Evolutionary conservation across 176 grass and related monocot genomes (phyloP).

Genomic region (Lolium perenne): DNA sequence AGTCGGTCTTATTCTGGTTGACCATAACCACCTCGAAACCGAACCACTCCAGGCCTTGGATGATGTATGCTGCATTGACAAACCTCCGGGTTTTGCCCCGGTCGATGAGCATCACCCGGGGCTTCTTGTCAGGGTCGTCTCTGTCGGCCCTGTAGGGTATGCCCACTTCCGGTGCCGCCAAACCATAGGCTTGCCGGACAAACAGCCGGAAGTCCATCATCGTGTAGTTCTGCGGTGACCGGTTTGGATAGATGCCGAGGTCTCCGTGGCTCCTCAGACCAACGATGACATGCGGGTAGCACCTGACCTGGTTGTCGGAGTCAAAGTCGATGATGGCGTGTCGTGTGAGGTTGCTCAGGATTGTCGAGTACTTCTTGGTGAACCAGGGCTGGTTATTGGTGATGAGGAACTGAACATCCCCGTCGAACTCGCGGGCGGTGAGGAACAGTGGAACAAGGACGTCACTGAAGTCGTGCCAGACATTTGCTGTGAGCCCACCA

Average conservation of each 20-base stretch:
- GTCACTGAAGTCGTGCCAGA: constrained; percentile 78
- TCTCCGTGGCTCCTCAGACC: constrained; percentile 72
- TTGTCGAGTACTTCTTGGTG: constrained; percentile 57
- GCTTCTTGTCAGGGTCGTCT: constrained; percentile 60
- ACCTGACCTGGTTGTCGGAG: constrained; percentile 52
- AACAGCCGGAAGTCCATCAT: constrained; percentile 73
- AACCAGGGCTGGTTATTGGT: constrained; percentile 65
- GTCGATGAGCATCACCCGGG: constrained; percentile 69
- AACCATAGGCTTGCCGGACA: constrained; percentile 54
- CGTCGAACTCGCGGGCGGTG: constrained; percentile 56
- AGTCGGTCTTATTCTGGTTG: constrained; percentile 35
- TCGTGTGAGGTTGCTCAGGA: constrained; percentile 49
- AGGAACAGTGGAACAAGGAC: constrained; percentile 73
- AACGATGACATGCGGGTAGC: constrained; percentile 66
- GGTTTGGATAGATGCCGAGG: constrained; percentile 53
- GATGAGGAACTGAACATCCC: constrained; percentile 62
- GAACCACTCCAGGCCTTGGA: constrained; percentile 52
- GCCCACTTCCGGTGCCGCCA: constrained; percentile 40
- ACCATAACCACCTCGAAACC: constrained; percentile 68
- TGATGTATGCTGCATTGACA: constrained; percentile 49
- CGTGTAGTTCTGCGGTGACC: constrained; percentile 56
- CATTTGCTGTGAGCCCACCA: constrained; percentile 65
- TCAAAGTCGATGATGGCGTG: constrained; percentile 59
- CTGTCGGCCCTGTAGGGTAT: constrained; percentile 49
- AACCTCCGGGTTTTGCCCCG: constrained; percentile 57